Base-by-base conservation (phyloP, 345 rosid species). In the Gossypioides kirkii region DNA sequence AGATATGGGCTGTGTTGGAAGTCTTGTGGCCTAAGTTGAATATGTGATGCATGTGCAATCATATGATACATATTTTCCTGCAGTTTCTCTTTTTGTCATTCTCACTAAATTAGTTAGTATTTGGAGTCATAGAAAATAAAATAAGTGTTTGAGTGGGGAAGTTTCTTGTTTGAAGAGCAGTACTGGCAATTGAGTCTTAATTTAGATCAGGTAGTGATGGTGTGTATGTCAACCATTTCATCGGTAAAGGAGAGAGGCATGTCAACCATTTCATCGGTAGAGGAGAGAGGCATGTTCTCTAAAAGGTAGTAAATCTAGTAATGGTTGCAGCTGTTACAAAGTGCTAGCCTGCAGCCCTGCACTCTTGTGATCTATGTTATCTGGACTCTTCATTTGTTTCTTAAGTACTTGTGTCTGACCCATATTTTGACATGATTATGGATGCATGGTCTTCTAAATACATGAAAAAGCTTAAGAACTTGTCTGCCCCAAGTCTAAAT, bases 91-190 rank as follows among this genome's bases (percentile, higher is more conserved):
- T 45, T 41, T 46, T 43, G 25, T 64, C 46, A 45, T 43, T 66
- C 36, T 47, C 71, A 8, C 55, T 16, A 67, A 67, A 67, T 10
- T 25, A 14, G 18, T 46, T 67, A 12, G 69, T 65, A 20, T 26
- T 26, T 67, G 56, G 32, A 16, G 42, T 67, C 22, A 16, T 47
- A 8, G 56, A 26, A 16, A 68, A 46, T 22, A 45, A 13, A 58
- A 20, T 12, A 20, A 12, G 25, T 43, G 6, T 23, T 46, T 25
- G 56, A 67, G 22, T 47, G 10, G 71, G 23, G 23, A 49, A 68
- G 71, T 68, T 67, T 10, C 3, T 68, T 47, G 23, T 47, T 68
- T 26, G 58, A 68, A 49, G 56, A 47, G 58, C 58, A 49, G 12
- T 16, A 9, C 43, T 49, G 43, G 71, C 3, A 47, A 49, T 13